Evolutionary conservation across 2,329 filamentous ascomycete genomes (phyloP).

Genomic region (Cladosporium sp.): DNA sequence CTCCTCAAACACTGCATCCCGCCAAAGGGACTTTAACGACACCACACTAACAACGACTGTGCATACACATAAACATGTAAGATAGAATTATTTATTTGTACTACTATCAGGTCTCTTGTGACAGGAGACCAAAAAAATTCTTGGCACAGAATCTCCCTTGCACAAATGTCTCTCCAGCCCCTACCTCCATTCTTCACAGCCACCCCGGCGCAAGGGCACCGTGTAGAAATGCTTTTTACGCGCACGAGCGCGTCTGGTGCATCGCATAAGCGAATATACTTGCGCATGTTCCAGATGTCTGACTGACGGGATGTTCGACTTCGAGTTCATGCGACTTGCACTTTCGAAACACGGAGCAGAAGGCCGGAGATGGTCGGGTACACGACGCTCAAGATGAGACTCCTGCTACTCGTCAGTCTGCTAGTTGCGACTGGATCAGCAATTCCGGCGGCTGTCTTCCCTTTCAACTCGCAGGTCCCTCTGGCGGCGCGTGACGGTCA

Average conservation of each 20-base stretch:
- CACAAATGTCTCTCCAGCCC: conserved; percentile 4
- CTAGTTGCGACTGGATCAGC: conserved; percentile 16
- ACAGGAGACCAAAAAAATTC: not conserved
- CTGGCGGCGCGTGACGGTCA: conserved; percentile 67
- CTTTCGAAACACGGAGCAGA: not conserved
- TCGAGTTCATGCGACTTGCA: conserved; percentile 2
- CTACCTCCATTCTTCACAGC: conserved; percentile 10
- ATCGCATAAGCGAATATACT: conserved; percentile 5
- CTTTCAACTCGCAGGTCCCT: conserved; percentile 80
- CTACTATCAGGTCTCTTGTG: not conserved
- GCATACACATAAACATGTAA: conserved; percentile 2
- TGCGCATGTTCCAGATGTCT: not conserved
- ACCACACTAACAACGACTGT: not conserved
- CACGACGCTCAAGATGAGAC: not conserved
- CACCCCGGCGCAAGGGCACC: conserved; percentile 13
- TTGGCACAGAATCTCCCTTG: conserved; percentile 10
- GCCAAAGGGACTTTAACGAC: too few species aligned
- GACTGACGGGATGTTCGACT: not conserved
- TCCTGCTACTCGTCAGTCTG: not conserved
- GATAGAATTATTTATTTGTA: conserved; percentile 7
- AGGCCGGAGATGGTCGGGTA: conserved; percentile 6
- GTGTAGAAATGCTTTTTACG: conserved; percentile 10
- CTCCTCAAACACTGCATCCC: not conserved
- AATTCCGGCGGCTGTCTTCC: conserved; percentile 53
- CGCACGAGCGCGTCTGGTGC: conserved; percentile 9